phyloP scores from a whole-genome alignment of 148 eudicot species.

The Heliosperma pusillum region DNA sequence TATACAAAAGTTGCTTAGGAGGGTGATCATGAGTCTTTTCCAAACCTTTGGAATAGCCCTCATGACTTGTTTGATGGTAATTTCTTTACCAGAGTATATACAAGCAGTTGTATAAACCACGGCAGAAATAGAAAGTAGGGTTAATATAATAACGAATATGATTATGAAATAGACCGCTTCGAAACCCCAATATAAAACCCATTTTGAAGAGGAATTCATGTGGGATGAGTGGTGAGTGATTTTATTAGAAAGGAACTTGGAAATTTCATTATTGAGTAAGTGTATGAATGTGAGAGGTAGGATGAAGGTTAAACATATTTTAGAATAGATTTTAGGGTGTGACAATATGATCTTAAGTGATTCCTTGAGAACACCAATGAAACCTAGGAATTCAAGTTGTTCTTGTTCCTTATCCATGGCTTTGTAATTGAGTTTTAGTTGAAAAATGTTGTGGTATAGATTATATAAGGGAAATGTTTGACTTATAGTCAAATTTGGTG shows the following conservation, averaged over 20 bases:
- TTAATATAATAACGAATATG: conserved; percentile 24
- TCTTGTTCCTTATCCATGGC: conserved; percentile 44
- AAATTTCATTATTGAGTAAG: conserved; percentile 22
- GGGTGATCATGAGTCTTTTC: conserved; percentile 44
- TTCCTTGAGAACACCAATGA: conserved; percentile 40
- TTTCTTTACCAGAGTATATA: conserved; percentile 28
- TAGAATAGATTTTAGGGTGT: conserved; percentile 29
- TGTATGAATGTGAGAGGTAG: conserved; percentile 30
- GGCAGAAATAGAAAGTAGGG: conserved; percentile 36
- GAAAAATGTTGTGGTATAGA: not conserved
- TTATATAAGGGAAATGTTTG: conserved; percentile 2
- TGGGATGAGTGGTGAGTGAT: conserved; percentile 15
- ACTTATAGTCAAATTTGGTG: not conserved
- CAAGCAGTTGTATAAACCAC: conserved; percentile 38
- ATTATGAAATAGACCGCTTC: conserved; percentile 17
- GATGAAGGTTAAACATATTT: conserved; percentile 33
- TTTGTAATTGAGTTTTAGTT: not conserved
- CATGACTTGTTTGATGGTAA: conserved; percentile 29
- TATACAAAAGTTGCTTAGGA: conserved; percentile 24
- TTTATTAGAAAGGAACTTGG: conserved; percentile 19
- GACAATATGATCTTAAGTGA: conserved; percentile 32
- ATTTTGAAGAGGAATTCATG: conserved; percentile 13
- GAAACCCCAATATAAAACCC: conserved; percentile 22
- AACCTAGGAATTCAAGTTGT: conserved; percentile 39
- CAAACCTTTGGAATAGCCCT: conserved; percentile 42